phyloP scores from a whole-genome alignment of 106 monocot genomes.

The Platanthera zijinensis region DNA sequence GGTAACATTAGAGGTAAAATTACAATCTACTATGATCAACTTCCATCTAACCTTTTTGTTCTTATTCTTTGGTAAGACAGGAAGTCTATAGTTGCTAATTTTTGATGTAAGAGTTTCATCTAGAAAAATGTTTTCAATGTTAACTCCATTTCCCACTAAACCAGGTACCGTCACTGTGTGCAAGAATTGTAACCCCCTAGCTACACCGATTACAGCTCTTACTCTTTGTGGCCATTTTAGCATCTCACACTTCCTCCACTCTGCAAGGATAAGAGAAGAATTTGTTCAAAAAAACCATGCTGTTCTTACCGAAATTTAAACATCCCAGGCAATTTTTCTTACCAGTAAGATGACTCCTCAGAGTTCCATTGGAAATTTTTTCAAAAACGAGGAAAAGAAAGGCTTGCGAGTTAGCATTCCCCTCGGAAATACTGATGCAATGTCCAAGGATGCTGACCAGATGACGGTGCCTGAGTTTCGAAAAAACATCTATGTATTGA shows the following conservation, averaged over 20 bases:
- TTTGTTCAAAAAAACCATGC: not conserved
- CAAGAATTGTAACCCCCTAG: conserved; percentile 82
- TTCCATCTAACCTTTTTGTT: conserved; percentile 41
- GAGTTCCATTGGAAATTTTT: conserved; percentile 62
- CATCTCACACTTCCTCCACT: conserved; percentile 84
- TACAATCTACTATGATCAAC: not conserved
- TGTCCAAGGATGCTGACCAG: conserved; percentile 87
- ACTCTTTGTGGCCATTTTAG: conserved; percentile 91
- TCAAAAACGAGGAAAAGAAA: conserved; percentile 54
- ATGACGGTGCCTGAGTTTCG: conserved; percentile 77
- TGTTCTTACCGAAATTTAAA: not conserved
- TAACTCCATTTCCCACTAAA: conserved; percentile 57
- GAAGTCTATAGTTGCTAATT: conserved; percentile 81
- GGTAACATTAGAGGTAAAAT: not conserved
- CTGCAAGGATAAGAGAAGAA: conserved; percentile 19
- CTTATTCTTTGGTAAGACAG: conserved; percentile 42
- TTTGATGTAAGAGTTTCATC: conserved; percentile 83
- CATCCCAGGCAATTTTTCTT: not conserved
- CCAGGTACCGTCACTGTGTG: conserved; percentile 70
- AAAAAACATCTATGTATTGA: conserved; percentile 61
- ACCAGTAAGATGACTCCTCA: conserved; percentile 89
- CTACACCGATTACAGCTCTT: conserved; percentile 67
- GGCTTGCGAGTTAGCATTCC: conserved; percentile 12
- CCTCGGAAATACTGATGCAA: conserved; percentile 38
- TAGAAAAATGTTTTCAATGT: conserved; percentile 64